phyloP scores from a whole-genome alignment of 805 yeast species.

The Yarrowia porcina region DNA sequence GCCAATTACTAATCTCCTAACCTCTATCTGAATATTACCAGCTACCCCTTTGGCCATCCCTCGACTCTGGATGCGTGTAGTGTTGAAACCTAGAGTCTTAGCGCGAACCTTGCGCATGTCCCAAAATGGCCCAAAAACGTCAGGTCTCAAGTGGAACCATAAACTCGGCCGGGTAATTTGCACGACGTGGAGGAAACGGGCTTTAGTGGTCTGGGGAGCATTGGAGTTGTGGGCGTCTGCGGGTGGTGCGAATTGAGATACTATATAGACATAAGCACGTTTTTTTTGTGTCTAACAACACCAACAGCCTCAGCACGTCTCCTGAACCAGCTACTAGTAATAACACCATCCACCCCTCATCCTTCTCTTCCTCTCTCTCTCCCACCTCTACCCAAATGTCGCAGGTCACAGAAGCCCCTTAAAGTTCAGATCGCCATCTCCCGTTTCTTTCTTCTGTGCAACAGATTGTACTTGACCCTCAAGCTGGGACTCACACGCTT shows the following conservation, averaged over 20 bases:
- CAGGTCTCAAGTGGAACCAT: slow-evolving; percentile 20
- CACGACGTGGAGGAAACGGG: not conserved
- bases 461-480: slow-evolving; percentile 6
- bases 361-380: not conserved
- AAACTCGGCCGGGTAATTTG: slow-evolving; percentile 6
- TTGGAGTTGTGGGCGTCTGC: not conserved
- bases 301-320: no score
- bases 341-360: no score
- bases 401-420: slow-evolving; percentile 9
- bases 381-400: not conserved
- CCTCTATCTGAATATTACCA: not conserved
- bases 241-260: not conserved
- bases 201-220: not conserved
- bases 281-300: no score
- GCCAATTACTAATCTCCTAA: not conserved
- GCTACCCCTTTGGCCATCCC: not conserved
- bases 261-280: no score
- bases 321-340: no score
- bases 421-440: slow-evolving; percentile 25
- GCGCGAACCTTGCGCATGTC: not conserved
- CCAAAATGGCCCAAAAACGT: slow-evolving; percentile 16
- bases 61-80: not conserved
- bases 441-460: slow-evolving; percentile 14
- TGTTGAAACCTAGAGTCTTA: not conserved
- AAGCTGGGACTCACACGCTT: slow-evolving; percentile 2